A percentile compares a stretch with the other conserved stretches of the same genome.
These are phyloP conservation scores for Ascochyta lentis DNA, from an alignment of 2,329 filamentous ascomycete species.

Conservation along the genomic window DNA sequence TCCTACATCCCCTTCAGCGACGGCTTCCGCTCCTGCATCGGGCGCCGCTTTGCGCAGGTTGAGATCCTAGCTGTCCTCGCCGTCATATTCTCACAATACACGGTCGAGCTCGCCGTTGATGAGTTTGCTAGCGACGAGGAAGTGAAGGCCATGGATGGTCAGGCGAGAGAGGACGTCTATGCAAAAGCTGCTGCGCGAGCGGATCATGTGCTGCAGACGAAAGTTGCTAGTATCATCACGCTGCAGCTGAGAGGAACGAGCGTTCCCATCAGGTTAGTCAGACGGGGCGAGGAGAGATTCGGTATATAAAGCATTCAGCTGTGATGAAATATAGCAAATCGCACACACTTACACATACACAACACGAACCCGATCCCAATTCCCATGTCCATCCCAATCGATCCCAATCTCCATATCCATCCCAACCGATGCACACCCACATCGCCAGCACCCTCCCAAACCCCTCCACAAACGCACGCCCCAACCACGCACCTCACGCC, in stretches of 20 bases:
- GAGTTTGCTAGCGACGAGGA: constrained; percentile 53
- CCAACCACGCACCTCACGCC: background rate
- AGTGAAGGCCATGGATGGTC: constrained; percentile 50
- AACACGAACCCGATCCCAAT: background rate
- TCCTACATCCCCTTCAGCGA: constrained; percentile 64
- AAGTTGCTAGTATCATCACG: constrained; percentile 69
- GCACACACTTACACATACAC: background rate
- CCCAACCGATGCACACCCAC: background rate
- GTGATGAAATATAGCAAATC: background rate
- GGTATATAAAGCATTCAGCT: background rate
- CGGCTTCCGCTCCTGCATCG: constrained; percentile 62
- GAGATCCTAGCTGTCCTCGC: constrained; percentile 63
- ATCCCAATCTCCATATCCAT: too few relatives aligned
- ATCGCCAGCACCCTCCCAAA: background rate
- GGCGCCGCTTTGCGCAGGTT: constrained; percentile 63
- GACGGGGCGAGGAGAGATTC: constrained; percentile 74
- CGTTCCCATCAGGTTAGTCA: constrained; percentile 73
- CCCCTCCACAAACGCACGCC: background rate
- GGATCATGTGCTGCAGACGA: constrained; percentile 59
- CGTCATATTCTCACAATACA: constrained; percentile 63
- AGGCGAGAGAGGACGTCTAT: constrained; percentile 65
- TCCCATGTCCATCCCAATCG: background rate
- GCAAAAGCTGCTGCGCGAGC: constrained; percentile 64
- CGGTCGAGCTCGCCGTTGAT: constrained; percentile 72
- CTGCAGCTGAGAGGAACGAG: constrained; percentile 68